These are phyloP conservation scores for Cinnamomum micranthum DNA, from an alignment of 164 flowering plant species.

Conservation along the genomic window DNA sequence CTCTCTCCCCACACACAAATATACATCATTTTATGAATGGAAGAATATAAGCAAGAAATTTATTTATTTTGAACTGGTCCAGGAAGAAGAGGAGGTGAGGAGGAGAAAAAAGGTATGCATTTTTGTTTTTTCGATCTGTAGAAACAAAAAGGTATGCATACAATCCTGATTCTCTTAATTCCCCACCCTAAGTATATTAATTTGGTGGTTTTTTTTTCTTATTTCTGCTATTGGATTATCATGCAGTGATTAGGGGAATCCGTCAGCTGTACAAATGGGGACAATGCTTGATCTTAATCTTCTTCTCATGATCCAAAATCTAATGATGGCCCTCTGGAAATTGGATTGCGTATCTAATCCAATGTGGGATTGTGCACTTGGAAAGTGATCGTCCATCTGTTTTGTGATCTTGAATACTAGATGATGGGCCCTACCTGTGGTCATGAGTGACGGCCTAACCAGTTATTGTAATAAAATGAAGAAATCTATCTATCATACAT, in stretches of 20 bases:
- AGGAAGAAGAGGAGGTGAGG: constrained; percentile 8
- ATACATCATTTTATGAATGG: background rate
- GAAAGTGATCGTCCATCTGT: background rate
- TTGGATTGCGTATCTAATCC: background rate
- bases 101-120: constrained; percentile 4
- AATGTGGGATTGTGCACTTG: background rate
- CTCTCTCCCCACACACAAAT: background rate
- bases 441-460: no score
- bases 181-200: background rate
- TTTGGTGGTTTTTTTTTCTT: no score
- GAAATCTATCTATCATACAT: background rate
- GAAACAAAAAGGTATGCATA: constrained; percentile 2
- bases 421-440: background rate
- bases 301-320: background rate
- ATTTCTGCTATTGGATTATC: background rate
- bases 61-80: background rate
- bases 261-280: background rate
- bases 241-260: background rate
- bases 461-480: no score
- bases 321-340: background rate
- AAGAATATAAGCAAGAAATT: background rate
- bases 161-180: background rate
- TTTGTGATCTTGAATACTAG: background rate
- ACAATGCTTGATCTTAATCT: background rate
- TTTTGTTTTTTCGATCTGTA: background rate